phyloP scores from a whole-genome alignment of 2,329 filamentous ascomycete species.

The Leptosphaerulina australis region DNA sequence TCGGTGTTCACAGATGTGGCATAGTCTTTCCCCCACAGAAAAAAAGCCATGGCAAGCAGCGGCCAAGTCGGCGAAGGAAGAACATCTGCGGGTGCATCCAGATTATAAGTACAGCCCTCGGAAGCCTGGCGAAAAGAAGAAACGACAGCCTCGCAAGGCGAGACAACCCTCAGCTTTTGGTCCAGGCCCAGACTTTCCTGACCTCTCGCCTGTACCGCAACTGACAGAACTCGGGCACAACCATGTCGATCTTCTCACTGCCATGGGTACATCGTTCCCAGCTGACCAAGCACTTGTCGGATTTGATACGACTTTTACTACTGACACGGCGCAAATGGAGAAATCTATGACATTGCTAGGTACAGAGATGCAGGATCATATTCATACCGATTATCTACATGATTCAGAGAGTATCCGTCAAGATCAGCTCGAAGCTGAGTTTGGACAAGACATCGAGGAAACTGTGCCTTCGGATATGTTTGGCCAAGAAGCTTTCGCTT shows the following conservation, averaged over 20 bases:
- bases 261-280: background rate
- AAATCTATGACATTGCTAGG: constrained; percentile 2
- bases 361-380: background rate
- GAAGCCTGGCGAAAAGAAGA: constrained; percentile 37
- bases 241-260: background rate
- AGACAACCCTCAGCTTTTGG: constrained; percentile 20
- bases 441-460: constrained; percentile 4
- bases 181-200: constrained; percentile 7
- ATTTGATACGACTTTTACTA: constrained; percentile 4
- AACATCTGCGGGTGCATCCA: constrained; percentile 29
- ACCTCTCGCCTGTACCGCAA: constrained; percentile 15
- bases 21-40: constrained; percentile 17
- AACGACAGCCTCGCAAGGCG: constrained; percentile 35
- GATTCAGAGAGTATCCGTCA: constrained; percentile 24
- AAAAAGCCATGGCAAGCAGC: constrained; percentile 25
- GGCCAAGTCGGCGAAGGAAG: constrained; percentile 28
- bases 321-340: constrained; percentile 12
- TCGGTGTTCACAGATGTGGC: constrained; percentile 28
- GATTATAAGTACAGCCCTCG: constrained; percentile 38
- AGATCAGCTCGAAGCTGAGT: constrained; percentile 20
- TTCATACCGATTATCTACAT: constrained; percentile 9
- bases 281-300: background rate
- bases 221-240: background rate
- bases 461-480: constrained; percentile 8
- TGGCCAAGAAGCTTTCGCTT: constrained; percentile 16